Percentiles rank a stretch among this genome's conserved stretches.
Evolutionary conservation across 495 filamentous ascomycete genomes (phyloP).

Genomic region (Bryoglossum gracile): DNA sequence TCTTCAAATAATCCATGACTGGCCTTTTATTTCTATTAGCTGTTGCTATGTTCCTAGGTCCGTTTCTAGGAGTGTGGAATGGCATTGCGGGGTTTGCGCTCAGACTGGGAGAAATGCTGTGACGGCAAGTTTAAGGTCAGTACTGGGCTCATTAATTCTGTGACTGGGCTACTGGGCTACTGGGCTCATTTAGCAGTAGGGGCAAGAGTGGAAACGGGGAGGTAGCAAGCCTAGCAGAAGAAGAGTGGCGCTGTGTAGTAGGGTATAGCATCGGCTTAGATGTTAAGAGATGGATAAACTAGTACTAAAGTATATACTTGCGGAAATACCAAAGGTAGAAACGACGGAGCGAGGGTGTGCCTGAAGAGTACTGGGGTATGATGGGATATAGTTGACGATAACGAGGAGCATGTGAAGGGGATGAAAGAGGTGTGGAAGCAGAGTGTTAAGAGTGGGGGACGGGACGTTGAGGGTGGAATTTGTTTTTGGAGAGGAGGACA

Average conservation of each 20-base stretch:
- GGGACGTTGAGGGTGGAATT: slow-evolving; percentile 14
- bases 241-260: slow-evolving; percentile 3
- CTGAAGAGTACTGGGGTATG: slow-evolving; percentile 10
- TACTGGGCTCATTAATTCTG: no score
- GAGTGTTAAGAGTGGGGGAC: slow-evolving; percentile 1
- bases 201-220: no score
- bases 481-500: slow-evolving; percentile 17
- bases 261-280: slow-evolving; percentile 8
- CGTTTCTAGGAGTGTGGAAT: slow-evolving; percentile 18
- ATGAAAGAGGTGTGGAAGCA: slow-evolving; percentile 7
- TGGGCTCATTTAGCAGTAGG: no score
- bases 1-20: slow-evolving; percentile 38
- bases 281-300: slow-evolving; percentile 7
- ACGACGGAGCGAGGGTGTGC: slow-evolving; percentile 22
- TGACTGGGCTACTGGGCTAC: no score
- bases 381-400: slow-evolving; percentile 19
- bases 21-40: slow-evolving; percentile 20
- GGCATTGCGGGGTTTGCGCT: slow-evolving; percentile 3
- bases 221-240: neutral
- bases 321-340: slow-evolving; percentile 15
- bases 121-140: no score
- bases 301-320: slow-evolving; percentile 16
- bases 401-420: slow-evolving; percentile 1
- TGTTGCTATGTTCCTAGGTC: no score
- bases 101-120: no score